Conservation (phyloP, 2,329 filamentous ascomycete species). For the Fusarium tuaranense region DNA sequence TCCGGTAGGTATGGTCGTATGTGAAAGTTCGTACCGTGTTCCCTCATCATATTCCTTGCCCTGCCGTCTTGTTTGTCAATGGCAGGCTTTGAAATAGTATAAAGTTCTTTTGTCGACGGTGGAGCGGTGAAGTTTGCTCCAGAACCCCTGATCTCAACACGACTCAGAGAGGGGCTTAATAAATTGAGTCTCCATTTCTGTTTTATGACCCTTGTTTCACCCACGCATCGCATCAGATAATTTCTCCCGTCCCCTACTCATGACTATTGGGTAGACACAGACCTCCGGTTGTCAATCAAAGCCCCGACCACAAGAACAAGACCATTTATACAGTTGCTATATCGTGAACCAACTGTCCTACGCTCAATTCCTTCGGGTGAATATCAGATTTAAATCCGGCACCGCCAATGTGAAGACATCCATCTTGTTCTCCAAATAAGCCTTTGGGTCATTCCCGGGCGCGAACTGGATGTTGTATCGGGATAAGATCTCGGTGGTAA, state of each 20-base stretch:
- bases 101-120: background rate
- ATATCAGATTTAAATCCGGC: constrained; percentile 14
- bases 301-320: background rate
- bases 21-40: background rate
- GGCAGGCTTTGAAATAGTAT: background rate
- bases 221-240: background rate
- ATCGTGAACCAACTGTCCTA: background rate
- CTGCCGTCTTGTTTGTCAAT: background rate
- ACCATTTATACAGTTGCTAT: background rate
- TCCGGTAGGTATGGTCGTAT: background rate
- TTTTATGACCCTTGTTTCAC: background rate
- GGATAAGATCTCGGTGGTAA: constrained; percentile 18
- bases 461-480: constrained; percentile 17
- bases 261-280: background rate
- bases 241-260: background rate
- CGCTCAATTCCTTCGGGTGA: background rate
- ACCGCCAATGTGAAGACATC: constrained; percentile 16
- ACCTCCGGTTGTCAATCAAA: background rate
- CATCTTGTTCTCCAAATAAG: background rate
- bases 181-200: background rate
- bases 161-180: background rate
- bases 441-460: background rate
- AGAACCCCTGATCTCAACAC: background rate
- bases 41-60: background rate
- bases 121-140: background rate